A percentile compares a stretch with the other conserved stretches of the same genome.
These are phyloP conservation scores for Penicillium sp. DNA, from an alignment of 2,329 filamentous ascomycete species.

Conservation along the genomic window DNA sequence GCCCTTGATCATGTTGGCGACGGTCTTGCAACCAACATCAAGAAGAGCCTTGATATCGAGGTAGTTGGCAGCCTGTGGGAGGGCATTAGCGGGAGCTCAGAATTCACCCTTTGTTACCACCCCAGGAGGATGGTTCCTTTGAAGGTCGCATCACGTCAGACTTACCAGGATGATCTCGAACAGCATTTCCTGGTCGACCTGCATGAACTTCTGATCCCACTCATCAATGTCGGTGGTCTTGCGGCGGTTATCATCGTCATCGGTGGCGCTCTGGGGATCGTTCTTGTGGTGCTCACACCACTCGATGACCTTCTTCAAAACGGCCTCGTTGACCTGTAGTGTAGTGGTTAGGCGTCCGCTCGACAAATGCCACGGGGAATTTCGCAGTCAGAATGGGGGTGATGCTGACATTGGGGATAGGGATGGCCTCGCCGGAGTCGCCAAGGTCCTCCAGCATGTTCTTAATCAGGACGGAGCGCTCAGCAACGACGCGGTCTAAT, in stretches of 20 bases:
- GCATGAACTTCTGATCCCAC: conserved; percentile 99
- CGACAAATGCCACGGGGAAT: background rate
- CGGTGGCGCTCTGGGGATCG: conserved; percentile 78
- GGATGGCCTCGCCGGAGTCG: conserved; percentile 62
- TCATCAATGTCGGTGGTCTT: conserved; percentile 99
- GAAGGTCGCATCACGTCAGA: conserved; percentile 22
- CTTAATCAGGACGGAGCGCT: conserved; percentile 94
- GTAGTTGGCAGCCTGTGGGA: conserved; percentile 84
- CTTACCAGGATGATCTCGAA: conserved; percentile 97
- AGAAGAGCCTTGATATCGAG: conserved; percentile 98
- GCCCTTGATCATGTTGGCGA: conserved; percentile 99
- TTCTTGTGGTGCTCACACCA: conserved; percentile 96
- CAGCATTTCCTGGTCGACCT: conserved; percentile 99
- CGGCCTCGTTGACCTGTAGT: conserved; percentile 80
- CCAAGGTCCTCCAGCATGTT: conserved; percentile 96
- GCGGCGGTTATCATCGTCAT: conserved; percentile 92
- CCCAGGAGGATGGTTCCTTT: background rate
- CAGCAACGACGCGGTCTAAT: conserved; percentile 77
- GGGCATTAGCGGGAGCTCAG: background rate
- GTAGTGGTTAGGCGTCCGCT: conserved; percentile 3
- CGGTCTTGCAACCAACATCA: conserved; percentile 98
- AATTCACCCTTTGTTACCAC: background rate
- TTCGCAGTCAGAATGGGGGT: background rate
- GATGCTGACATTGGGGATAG: conserved; percentile 65
- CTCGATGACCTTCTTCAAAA: conserved; percentile 94